These are phyloP conservation scores for Brassica nigra DNA, from an alignment of 345 rosid genomes.

Conservation along the genomic window DNA sequence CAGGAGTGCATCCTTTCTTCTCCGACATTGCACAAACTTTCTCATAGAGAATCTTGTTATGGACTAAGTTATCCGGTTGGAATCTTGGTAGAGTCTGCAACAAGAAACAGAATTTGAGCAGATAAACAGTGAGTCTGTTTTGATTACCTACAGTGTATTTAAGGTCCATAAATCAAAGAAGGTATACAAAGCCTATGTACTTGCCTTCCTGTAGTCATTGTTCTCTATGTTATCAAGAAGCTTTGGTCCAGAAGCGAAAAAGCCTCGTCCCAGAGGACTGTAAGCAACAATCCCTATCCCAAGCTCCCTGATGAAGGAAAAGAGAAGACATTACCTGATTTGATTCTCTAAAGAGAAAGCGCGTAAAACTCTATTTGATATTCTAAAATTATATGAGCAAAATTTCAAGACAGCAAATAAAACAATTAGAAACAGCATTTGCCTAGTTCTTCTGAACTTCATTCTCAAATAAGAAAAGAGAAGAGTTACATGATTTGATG, in stretches of 20 bases:
- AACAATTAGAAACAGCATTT: too few species aligned
- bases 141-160: background rate
- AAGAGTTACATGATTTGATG: background rate
- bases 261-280: conserved; percentile 70
- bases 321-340: background rate
- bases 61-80: conserved; percentile 58
- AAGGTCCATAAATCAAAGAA: background rate
- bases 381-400: too few species aligned
- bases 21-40: conserved; percentile 48
- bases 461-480: background rate
- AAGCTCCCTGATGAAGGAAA: conserved; percentile 50
- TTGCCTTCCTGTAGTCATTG: conserved; percentile 52
- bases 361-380: too few species aligned
- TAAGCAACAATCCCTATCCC: conserved; percentile 77
- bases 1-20: conserved; percentile 57
- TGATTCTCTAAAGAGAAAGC: background rate
- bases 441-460: background rate
- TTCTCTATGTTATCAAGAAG: conserved; percentile 40
- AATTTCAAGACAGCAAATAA: too few species aligned
- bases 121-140: too few species aligned
- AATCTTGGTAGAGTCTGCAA: conserved; percentile 49
- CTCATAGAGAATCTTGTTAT: conserved; percentile 49
- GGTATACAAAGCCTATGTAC: background rate
- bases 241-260: conserved; percentile 58
- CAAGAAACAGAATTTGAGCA: background rate